Base-by-base conservation (phyloP, 148 eudicot genomes). In the Hydrangea macrophylla region DNA sequence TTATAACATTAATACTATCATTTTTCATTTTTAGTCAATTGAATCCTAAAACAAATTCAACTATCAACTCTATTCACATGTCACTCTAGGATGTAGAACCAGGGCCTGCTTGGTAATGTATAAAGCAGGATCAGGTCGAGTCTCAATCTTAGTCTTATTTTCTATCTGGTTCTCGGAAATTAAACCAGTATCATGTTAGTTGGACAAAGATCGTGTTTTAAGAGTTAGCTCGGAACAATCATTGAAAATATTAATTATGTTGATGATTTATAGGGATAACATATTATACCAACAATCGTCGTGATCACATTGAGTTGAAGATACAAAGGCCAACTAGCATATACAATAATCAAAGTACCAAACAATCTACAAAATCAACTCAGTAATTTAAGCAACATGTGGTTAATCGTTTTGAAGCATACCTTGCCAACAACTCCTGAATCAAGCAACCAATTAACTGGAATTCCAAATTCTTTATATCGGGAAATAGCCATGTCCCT, bases 341-440 rank as follows among this genome's bases (percentile, higher is more conserved):
- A 11, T 42, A 11, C 48, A 42, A 42, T 42, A 18, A 1, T 7
- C 40, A 30, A 2, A 20, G 2, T 22, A 18, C 62, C 12, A 67
- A 53, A 15, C 32, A 35, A 18, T 42, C 48, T 42, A 42, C 18
- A 42, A 18, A 7, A 31, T 6, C 28, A 3, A 68, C 55, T 45
- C 10, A 18, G 27, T 11, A 7, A 51, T 15, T 26, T 18, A 42
- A 35, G 31, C 39, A 42, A 0, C 7, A 51, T 33, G 40, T 33
- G 36, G 35, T 7, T 12, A 25, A 31, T 4, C 24, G 35, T 18
- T 55, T 17, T 27, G 53, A 72, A 68, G 32, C 70, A 33, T 78
- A 94, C 98, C 98, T 94, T 94, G 82, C 98, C 98, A 58, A 94
- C 92, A 3, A 90, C 73, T 48, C 98, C 98, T 7, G 96, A 73